phyloP scores from a whole-genome alignment of 768 basidiomycete species.

The Amanita brunnescens region DNA sequence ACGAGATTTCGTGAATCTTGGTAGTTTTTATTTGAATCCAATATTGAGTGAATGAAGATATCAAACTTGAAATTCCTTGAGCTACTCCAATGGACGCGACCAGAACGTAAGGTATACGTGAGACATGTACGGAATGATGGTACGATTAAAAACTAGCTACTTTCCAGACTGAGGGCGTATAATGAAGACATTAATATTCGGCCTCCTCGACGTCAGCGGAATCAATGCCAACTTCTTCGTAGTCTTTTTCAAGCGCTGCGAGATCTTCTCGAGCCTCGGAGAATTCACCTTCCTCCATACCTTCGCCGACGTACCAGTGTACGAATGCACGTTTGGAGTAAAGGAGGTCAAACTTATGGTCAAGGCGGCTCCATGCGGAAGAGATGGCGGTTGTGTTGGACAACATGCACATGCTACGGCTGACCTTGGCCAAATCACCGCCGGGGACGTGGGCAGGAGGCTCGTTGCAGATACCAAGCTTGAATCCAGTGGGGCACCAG shows the following conservation, averaged over 20 bases:
- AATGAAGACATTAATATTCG: conserved; percentile 1
- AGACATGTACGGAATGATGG: conserved; percentile 12
- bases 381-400: conserved; percentile 94
- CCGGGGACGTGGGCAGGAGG: conserved; percentile 86
- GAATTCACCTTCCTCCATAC: conserved; percentile 99
- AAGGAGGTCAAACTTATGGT: conserved; percentile 97
- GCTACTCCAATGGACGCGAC: conserved; percentile 13
- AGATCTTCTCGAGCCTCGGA: conserved; percentile 98
- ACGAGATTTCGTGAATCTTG: conserved; percentile 12
- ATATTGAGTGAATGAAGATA: background rate
- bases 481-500: conserved; percentile 98
- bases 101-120: conserved; percentile 16
- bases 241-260: conserved; percentile 93
- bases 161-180: conserved; percentile 1
- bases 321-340: conserved; percentile 94
- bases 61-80: conserved; percentile 9
- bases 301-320: conserved; percentile 96
- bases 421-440: conserved; percentile 91
- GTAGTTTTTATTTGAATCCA: background rate
- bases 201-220: conserved; percentile 65
- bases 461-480: conserved; percentile 98
- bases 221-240: conserved; percentile 81
- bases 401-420: conserved; percentile 94
- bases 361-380: conserved; percentile 88
- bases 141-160: conserved; percentile 16